Evolutionary conservation across 768 basidiomycete species (phyloP).

Genomic region (Hygrophoropsis aurantiaca): DNA sequence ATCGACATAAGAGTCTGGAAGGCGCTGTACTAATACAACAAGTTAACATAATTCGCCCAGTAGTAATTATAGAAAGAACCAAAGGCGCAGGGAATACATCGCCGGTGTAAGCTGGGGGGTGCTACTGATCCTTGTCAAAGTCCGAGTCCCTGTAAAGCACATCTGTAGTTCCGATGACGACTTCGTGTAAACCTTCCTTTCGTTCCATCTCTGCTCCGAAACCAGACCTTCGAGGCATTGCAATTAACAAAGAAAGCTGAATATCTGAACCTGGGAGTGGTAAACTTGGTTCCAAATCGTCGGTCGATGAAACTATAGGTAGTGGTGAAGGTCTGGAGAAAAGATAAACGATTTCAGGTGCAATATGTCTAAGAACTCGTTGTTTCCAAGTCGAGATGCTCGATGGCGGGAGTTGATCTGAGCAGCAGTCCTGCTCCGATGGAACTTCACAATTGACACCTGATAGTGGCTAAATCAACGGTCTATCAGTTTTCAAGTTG

Average conservation of each 20-base stretch:
- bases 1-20: conserved; percentile 1
- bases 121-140: conserved; percentile 4
- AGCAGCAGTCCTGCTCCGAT: not conserved
- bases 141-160: conserved; percentile 12
- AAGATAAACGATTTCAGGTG: conserved; percentile 27
- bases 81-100: conserved; percentile 10
- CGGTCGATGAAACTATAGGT: not conserved
- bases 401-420: not conserved
- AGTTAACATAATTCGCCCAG: conserved; percentile 4
- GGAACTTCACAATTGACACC: conserved; percentile 7
- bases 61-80: conserved; percentile 4
- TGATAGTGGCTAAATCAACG: conserved; percentile 22
- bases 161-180: conserved; percentile 26
- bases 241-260: conserved; percentile 25
- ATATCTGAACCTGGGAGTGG: conserved; percentile 18
- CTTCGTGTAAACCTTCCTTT: conserved; percentile 12
- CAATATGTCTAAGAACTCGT: conserved; percentile 12
- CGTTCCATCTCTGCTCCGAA: not conserved
- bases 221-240: conserved; percentile 22
- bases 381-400: conserved; percentile 20
- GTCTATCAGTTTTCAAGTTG: not conserved
- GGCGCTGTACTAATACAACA: conserved; percentile 1
- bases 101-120: conserved; percentile 6
- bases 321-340: conserved; percentile 19
- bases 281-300: conserved; percentile 3